Evolutionary conservation across 371 early-diverging fungal genomes (phyloP), one percentile per base, ranked within the genome.

Genomic region (Batrachochytrium dendrobatidis): DNA sequence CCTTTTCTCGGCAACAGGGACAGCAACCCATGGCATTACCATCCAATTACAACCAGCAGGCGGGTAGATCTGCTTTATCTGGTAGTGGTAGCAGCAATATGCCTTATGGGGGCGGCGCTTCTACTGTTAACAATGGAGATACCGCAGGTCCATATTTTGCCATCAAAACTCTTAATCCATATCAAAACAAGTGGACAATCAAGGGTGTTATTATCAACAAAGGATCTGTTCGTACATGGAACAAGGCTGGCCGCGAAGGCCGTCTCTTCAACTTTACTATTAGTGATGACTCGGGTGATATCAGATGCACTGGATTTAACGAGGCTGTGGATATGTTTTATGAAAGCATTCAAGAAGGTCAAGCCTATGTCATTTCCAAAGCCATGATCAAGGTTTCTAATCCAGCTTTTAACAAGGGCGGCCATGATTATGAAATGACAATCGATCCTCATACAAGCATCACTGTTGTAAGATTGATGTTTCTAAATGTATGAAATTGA

Each of bases 341-440:
- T 61, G 74, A 86, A 25, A 32, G 86, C 49, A 64, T 98, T 12
- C 81, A 91, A 56, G 84, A 88, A 35, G 87, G 85, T 60, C 49
- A 75, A 68, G 79, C 89, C 6, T 98, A 92, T 63, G 90, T 86
- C 59, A 68, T 99, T 48, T 87, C 90, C 24, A 84, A 85, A 46
- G 91, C 88, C 26, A 75, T 79, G 52, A 83, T 98, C 20, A 87
- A 87, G 62, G 76, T 85, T 71, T 95, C 97, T 10, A 91, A 87
- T 55, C 87, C 86, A 67, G 87, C 90, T 66, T 97, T 83, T 62
- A 86, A 81, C 30, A 70, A 57, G 20, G 70, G 89, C 49, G 74
- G 87, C 63, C 90, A 92, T 68, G 90, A 95, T 60, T 99, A 98
- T 64, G 99, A 99, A 69, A 74, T 99, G 59, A 73, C 83, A 1